A percentile compares a stretch with the other conserved stretches of the same genome.
phyloP scores from a whole-genome alignment of 306 rosid species.

The Cicer bijugum region DNA sequence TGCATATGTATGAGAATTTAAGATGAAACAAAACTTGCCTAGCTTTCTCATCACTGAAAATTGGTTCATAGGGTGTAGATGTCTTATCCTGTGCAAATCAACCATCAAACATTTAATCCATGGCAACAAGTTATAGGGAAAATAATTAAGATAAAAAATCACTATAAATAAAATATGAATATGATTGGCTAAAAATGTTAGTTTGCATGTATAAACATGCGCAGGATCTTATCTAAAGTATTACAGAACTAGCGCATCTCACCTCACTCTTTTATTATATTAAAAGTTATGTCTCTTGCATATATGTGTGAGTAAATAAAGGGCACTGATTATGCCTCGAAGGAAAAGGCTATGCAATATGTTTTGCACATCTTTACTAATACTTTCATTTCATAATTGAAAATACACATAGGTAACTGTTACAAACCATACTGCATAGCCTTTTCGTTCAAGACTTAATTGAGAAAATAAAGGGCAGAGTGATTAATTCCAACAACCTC shows the following conservation, averaged over 20 bases:
- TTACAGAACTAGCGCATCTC: background rate
- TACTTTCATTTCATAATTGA: too few relatives aligned
- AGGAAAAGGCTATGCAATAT: too few relatives aligned
- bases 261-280: background rate
- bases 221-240: conserved; percentile 23
- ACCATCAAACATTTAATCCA: conserved; percentile 5
- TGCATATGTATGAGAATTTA: background rate
- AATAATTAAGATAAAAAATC: background rate
- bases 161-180: background rate
- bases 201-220: background rate
- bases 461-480: background rate
- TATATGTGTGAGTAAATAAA: background rate
- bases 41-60: conserved; percentile 52
- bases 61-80: conserved; percentile 50
- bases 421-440: too few relatives aligned
- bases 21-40: conserved; percentile 42
- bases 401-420: too few relatives aligned
- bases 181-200: background rate
- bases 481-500: conserved; percentile 59
- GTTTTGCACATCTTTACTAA: too few relatives aligned
- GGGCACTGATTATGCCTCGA: conserved; percentile 3
- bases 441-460: too few relatives aligned
- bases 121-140: conserved; percentile 7
- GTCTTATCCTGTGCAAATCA: conserved; percentile 49
- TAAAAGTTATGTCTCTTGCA: conserved; percentile 10